These are phyloP conservation scores for Mercurialis annua DNA, from an alignment of 345 rosid species.

Conservation along the genomic window DNA sequence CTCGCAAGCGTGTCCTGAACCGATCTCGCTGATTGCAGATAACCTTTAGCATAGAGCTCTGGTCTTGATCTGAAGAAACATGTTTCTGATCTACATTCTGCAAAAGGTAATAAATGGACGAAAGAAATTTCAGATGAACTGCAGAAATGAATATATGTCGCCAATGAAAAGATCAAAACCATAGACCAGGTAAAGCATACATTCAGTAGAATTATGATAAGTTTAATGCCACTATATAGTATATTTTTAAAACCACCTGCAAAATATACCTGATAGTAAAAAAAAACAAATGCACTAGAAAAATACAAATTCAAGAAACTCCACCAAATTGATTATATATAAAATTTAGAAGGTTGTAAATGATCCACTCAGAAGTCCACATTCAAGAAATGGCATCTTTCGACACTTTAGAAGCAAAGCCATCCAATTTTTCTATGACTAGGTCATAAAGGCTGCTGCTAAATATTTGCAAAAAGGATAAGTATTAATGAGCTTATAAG, in stretches of 20 bases:
- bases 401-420: too few species aligned
- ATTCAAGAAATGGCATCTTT: too few species aligned
- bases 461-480: neutral
- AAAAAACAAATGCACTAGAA: neutral
- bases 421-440: neutral
- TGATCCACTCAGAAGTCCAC: too few species aligned
- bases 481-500: neutral
- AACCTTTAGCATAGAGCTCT: conserved; percentile 96
- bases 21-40: conserved; percentile 94
- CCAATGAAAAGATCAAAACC: neutral
- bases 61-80: conserved; percentile 78
- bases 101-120: conserved; percentile 16
- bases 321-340: too few species aligned
- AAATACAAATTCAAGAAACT: too few species aligned
- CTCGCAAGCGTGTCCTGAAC: conserved; percentile 75
- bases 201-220: neutral
- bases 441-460: neutral
- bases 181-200: neutral
- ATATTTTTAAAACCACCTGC: neutral
- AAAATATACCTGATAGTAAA: neutral
- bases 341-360: neutral
- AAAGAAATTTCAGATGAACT: conserved; percentile 3
- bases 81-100: conserved; percentile 72
- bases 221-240: neutral
- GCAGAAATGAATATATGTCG: conserved; percentile 7